phyloP scores from a whole-genome alignment of 2,329 filamentous ascomycete genomes.

The Aspergillus amoenus region DNA sequence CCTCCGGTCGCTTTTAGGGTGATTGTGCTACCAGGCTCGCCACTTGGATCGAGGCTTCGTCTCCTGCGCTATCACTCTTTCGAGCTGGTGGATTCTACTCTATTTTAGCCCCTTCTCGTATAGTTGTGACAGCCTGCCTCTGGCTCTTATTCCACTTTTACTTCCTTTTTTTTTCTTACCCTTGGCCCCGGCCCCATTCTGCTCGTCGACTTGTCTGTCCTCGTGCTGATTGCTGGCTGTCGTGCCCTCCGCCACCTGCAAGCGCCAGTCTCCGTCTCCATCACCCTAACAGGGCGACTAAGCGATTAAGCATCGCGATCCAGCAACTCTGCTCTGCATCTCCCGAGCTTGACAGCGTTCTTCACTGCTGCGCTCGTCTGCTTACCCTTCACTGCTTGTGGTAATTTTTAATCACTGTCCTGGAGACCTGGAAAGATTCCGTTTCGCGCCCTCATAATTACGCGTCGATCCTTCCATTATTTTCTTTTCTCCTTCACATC shows the following conservation, averaged over 20 bases:
- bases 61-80: slow-evolving; percentile 25
- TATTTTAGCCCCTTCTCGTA: slow-evolving; percentile 16
- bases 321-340: slow-evolving; percentile 12
- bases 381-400: slow-evolving; percentile 8
- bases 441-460: slow-evolving; percentile 14
- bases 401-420: slow-evolving; percentile 10
- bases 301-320: slow-evolving; percentile 41
- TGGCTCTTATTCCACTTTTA: slow-evolving; percentile 13
- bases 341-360: background rate
- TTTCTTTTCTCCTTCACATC: slow-evolving; percentile 10
- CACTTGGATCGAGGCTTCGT: slow-evolving; percentile 26
- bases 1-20: slow-evolving; percentile 27
- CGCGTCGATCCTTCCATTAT: slow-evolving; percentile 19
- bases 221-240: slow-evolving; percentile 26
- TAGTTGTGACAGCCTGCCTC: slow-evolving; percentile 17
- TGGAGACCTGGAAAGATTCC: background rate
- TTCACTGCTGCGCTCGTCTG: slow-evolving; percentile 11
- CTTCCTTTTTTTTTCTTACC: slow-evolving; percentile 3
- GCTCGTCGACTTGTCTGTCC: slow-evolving; percentile 21
- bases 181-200: background rate
- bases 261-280: slow-evolving; percentile 33
- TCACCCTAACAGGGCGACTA: slow-evolving; percentile 37
- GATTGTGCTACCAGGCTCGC: slow-evolving; percentile 23
- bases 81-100: slow-evolving; percentile 22
- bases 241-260: slow-evolving; percentile 37